Evolutionary conservation across 495 filamentous ascomycete genomes (phyloP).

Genomic region (Chaetomium fimeti): DNA sequence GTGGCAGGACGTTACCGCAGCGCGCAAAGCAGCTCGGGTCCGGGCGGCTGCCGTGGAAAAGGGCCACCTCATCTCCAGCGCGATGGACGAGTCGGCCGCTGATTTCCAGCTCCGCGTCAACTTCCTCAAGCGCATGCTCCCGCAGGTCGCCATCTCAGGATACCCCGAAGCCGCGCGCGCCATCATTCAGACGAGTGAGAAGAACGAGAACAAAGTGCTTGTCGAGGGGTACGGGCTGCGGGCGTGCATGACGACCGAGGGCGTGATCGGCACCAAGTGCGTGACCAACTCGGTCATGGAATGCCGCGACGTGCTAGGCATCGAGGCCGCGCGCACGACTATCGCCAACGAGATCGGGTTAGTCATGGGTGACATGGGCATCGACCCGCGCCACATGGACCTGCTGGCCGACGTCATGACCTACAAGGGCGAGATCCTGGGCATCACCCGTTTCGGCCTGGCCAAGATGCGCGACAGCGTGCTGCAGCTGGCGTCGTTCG

Average conservation of each 20-base stretch:
- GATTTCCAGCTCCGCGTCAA: conserved; percentile 81
- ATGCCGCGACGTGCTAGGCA: conserved; percentile 86
- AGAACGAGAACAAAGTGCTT: conserved; percentile 65
- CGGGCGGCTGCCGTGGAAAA: conserved; percentile 45
- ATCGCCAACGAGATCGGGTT: conserved; percentile 75
- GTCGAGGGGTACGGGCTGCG: conserved; percentile 93
- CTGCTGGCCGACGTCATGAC: conserved; percentile 99
- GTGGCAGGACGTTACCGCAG: conserved; percentile 41
- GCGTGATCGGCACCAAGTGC: conserved; percentile 71
- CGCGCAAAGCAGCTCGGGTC: conserved; percentile 52
- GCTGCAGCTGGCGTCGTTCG: conserved; percentile 91
- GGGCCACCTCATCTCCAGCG: conserved; percentile 28
- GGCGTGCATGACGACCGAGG: conserved; percentile 86
- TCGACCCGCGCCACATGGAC: conserved; percentile 98
- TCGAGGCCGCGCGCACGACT: conserved; percentile 85
- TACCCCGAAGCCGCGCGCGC: conserved; percentile 83
- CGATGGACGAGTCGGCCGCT: conserved; percentile 48
- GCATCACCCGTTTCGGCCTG: conserved; percentile 94
- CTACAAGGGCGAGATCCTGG: conserved; percentile 95
- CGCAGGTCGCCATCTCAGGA: conserved; percentile 75
- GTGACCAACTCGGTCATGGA: conserved; percentile 89
- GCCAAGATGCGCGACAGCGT: conserved; percentile 96
- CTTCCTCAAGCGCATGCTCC: conserved; percentile 76
- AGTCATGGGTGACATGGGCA: conserved; percentile 91
- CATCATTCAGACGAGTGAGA: conserved; percentile 69